Evolutionary conservation across 306 rosid species (phyloP).

Genomic region (Rosa rugosa): DNA sequence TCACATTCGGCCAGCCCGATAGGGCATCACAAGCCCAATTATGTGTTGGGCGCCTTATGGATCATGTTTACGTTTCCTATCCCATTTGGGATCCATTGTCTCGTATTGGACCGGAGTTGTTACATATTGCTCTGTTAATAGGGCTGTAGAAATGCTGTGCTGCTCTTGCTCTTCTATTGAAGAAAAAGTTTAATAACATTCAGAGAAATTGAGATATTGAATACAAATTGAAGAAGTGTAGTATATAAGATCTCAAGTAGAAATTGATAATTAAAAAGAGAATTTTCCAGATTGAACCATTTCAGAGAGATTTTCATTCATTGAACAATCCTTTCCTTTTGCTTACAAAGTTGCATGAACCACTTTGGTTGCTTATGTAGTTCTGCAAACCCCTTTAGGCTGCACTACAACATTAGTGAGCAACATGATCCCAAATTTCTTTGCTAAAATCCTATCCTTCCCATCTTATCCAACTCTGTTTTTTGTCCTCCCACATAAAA

Average conservation of each 20-base stretch:
- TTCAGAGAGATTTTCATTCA: conserved; percentile 3
- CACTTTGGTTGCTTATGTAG: conserved; percentile 10
- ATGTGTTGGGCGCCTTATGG: too few relatives aligned
- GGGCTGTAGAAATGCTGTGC: background rate
- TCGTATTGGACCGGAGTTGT: background rate
- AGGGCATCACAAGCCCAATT: too few relatives aligned
- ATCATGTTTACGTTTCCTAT: background rate
- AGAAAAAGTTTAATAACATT: background rate
- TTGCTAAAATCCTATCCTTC: conserved; percentile 9
- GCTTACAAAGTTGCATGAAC: background rate
- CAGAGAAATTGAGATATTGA: background rate
- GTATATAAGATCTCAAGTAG: background rate
- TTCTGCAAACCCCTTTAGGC: conserved; percentile 30
- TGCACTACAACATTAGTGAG: conserved; percentile 15
- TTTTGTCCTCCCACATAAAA: conserved; percentile 5
- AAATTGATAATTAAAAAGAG: background rate
- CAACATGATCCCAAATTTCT: conserved; percentile 20
- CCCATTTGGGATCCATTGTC: background rate
- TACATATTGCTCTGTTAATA: too few relatives aligned
- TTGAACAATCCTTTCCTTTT: background rate
- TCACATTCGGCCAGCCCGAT: too few relatives aligned
- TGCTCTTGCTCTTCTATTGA: background rate
- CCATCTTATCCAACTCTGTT: background rate
- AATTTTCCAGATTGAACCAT: background rate
- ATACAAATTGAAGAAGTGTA: background rate